Conservation (phyloP, 2,329 filamentous ascomycete genomes). For the Fusarium clavum region DNA sequence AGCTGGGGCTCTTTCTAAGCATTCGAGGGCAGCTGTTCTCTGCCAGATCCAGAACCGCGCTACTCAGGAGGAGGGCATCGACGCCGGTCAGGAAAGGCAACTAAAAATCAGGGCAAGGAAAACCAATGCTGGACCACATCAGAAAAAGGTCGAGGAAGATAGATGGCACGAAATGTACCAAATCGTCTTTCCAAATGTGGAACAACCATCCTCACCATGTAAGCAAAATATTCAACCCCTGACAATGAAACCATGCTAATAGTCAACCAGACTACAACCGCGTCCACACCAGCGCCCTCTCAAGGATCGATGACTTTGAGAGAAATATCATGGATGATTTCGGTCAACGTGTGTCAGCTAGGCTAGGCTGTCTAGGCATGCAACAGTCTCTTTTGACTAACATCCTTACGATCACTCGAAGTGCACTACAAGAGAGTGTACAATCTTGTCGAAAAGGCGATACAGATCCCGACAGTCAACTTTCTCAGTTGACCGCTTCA, state of each 20-base stretch:
- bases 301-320: constrained; percentile 2
- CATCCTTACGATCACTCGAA: not conserved
- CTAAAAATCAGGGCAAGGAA: constrained; percentile 13
- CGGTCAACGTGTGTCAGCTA: not conserved
- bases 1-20: not conserved
- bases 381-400: not conserved
- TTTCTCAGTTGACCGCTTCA: not conserved
- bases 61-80: constrained; percentile 21
- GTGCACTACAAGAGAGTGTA: constrained; percentile 7
- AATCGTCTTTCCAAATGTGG: constrained; percentile 30
- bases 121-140: not conserved
- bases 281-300: not conserved
- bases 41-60: constrained; percentile 12
- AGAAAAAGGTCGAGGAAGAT: constrained; percentile 18
- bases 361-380: not conserved
- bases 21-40: constrained; percentile 3
- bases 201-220: constrained; percentile 24
- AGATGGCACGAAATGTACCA: constrained; percentile 30
- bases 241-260: constrained; percentile 3
- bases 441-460: not conserved
- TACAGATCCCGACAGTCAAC: not conserved
- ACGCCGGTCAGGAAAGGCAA: constrained; percentile 6
- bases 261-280: constrained; percentile 16
- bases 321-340: constrained; percentile 6
- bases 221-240: constrained; percentile 17